Conservation (phyloP, 176 grass and related monocot genomes). For the Carex cristatella region DNA sequence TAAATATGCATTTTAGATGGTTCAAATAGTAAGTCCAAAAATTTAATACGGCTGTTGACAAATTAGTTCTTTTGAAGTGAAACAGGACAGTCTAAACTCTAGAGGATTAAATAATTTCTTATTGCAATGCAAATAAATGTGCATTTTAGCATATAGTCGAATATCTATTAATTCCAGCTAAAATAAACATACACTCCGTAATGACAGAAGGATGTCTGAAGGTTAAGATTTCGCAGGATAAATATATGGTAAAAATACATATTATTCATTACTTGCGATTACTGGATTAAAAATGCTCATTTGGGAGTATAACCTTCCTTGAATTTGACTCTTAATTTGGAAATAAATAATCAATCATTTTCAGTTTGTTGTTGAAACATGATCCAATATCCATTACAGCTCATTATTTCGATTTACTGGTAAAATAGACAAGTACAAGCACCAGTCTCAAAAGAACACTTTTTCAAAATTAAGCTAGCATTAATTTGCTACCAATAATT, state of each 20-base stretch:
- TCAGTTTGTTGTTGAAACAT: not conserved
- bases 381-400: not conserved
- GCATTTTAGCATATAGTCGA: no score
- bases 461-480: constrained; percentile 8
- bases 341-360: no score
- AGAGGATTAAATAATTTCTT: not conserved
- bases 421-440: not conserved
- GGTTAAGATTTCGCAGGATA: not conserved
- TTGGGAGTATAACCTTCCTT: no score
- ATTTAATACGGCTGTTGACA: not conserved
- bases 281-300: no score
- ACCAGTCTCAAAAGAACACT: not conserved
- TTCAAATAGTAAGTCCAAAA: not conserved
- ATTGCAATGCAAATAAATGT: not conserved
- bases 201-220: not conserved
- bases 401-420: not conserved
- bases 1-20: not conserved
- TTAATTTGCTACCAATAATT: not conserved
- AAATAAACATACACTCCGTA: not conserved
- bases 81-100: not conserved
- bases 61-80: not conserved
- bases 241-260: no score
- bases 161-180: no score
- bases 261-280: no score
- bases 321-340: no score